Evolutionary conservation across 2,329 filamentous ascomycete genomes (phyloP), one percentile per base, ranked within the genome.

Genomic region (Cyanodermella asteris): DNA sequence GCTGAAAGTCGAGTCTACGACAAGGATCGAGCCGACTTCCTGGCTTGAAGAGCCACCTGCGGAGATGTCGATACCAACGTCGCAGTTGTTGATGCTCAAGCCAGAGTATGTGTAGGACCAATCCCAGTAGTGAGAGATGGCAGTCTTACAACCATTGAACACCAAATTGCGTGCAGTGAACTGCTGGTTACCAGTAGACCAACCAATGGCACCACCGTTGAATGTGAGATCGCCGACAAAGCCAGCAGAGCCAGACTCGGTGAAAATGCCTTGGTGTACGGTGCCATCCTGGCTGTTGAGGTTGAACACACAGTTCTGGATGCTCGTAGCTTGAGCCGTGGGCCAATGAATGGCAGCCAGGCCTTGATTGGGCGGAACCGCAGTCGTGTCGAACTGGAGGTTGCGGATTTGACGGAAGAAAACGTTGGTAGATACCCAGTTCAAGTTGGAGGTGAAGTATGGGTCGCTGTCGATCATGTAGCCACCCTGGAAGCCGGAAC

Each of bases 381-480:
- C 34, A 5, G 51, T 55, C 21, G 56, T 49, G 38, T 76, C 70
- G 19, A 76, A 51, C 28, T 68, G 50, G 24, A 77, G 54, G 38
- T 77, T 76, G 6, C 67, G 55, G 29, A 75, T 57, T 34, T 68
- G 62, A 22, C 68, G 55, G 38, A 57, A 69, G 44, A 76, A 76
- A 7, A 71, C 61, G 35, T 64, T 68, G 18, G 59, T 64, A 7
- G 44, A 44, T 14, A 41, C 44, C 40, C 5, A 34, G 39, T 38
- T 57, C 42, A 36, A n/a, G n/a, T n/a, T n/a, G n/a, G n/a, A n/a
- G n/a, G n/a, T n/a, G n/a, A n/a, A n/a, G n/a, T 67, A 59, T 13
- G 52, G 55, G 36, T 64, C 56, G 19, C 53, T 60, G 38, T 69
- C 61, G 26, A 72, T 61, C 29, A 72, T 37, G 11, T 60, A 65